Evolutionary conservation across 2,329 filamentous ascomycete species (phyloP).

Genomic region (Fusarium continuum): DNA sequence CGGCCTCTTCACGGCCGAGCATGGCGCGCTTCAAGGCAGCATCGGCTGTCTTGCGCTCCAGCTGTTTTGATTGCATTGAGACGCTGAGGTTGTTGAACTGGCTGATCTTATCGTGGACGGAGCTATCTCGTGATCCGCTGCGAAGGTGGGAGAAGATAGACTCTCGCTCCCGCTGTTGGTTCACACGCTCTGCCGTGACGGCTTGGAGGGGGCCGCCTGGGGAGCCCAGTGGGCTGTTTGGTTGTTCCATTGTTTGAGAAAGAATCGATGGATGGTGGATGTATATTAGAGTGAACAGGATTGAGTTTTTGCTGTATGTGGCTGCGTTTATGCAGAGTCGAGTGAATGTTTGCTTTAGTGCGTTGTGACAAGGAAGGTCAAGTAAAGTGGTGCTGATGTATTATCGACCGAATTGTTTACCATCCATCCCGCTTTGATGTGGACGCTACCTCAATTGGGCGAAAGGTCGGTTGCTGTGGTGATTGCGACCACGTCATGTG

Average conservation of each 20-base stretch:
- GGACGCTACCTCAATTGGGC: conserved; percentile 1
- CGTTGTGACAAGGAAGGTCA: conserved; percentile 12
- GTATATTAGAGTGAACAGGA: background rate
- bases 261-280: background rate
- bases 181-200: conserved; percentile 71
- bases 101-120: conserved; percentile 73
- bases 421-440: conserved; percentile 35
- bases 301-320: conserved; percentile 5
- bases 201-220: conserved; percentile 67
- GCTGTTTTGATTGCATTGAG: conserved; percentile 66
- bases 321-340: conserved; percentile 9
- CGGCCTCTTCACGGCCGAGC: conserved; percentile 75
- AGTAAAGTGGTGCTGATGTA: conserved; percentile 22
- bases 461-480: conserved; percentile 14
- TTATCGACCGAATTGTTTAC: conserved; percentile 42
- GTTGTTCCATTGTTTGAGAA: conserved; percentile 31
- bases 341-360: conserved; percentile 27
- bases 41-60: conserved; percentile 72
- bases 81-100: conserved; percentile 77
- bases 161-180: conserved; percentile 56
- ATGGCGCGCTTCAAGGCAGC: conserved; percentile 73
- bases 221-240: conserved; percentile 61
- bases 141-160: conserved; percentile 50
- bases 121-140: conserved; percentile 62
- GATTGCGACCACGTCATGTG: conserved; percentile 26